Conservation (phyloP, 805 yeast species). For the Candida caryicola region DNA sequence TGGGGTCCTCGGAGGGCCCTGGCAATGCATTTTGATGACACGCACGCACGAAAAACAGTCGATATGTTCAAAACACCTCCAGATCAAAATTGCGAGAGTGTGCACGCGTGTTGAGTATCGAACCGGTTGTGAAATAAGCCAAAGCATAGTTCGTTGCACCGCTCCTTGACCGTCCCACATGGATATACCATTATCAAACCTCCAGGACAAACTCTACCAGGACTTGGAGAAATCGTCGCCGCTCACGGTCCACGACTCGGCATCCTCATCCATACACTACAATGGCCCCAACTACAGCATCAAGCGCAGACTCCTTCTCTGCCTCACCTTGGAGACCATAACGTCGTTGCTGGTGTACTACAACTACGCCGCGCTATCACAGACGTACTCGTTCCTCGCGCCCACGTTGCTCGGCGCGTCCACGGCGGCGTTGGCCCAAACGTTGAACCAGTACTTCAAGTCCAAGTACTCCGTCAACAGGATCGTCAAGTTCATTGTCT, state of each 20-base stretch:
- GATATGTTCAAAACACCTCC: too few species aligned
- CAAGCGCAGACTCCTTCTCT: slow-evolving; percentile 16
- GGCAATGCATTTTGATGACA: too few species aligned
- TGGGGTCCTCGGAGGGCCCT: too few species aligned
- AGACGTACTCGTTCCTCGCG: slow-evolving; percentile 25
- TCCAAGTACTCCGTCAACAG: slow-evolving; percentile 30
- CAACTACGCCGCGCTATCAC: slow-evolving; percentile 25
- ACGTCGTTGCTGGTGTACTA: slow-evolving; percentile 26
- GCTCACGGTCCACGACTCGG: slow-evolving; percentile 2
- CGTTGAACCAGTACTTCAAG: slow-evolving; percentile 34
- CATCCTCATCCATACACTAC: neutral
- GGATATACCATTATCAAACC: slow-evolving; percentile 1
- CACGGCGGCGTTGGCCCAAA: slow-evolving; percentile 43
- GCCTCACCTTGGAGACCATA: slow-evolving; percentile 25
- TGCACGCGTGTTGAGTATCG: too few species aligned
- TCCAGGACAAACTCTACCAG: slow-evolving; percentile 2
- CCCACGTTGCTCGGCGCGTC: slow-evolving; percentile 38
- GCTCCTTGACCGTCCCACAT: neutral
- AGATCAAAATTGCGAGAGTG: too few species aligned
- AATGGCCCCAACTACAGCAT: neutral
- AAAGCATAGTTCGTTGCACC: too few species aligned
- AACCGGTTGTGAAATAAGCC: too few species aligned
- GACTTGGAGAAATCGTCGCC: slow-evolving; percentile 18
- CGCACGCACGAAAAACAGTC: too few species aligned
- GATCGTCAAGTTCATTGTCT: slow-evolving; percentile 47